phyloP scores from a whole-genome alignment of 2,329 filamentous ascomycete species.

The Verticillium tricorpus region DNA sequence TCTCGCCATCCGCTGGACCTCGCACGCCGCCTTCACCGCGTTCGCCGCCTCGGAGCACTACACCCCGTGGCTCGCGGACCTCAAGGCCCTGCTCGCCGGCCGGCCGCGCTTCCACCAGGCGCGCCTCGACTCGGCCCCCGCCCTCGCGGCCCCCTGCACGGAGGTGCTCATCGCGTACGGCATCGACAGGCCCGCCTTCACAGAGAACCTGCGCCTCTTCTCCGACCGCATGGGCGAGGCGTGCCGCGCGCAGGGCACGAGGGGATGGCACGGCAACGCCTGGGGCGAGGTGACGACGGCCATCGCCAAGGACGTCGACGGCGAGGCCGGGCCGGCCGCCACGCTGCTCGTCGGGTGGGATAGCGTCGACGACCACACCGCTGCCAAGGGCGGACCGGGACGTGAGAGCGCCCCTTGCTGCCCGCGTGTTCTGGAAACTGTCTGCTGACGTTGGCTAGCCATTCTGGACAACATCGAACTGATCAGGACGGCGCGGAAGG shows the following conservation, averaged over 20 bases:
- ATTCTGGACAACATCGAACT: conserved; percentile 30
- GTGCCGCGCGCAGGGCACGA: conserved; percentile 16
- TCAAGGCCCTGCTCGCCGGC: conserved; percentile 23
- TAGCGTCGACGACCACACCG: conserved; percentile 30
- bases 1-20: conserved; percentile 29
- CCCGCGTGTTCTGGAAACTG: background rate
- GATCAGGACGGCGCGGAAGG: conserved; percentile 22
- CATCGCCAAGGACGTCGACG: conserved; percentile 19
- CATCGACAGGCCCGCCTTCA: conserved; percentile 17
- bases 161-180: conserved; percentile 32
- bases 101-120: conserved; percentile 17
- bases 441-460: conserved; percentile 15
- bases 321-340: conserved; percentile 22
- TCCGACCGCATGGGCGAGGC: conserved; percentile 21
- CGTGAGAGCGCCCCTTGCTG: conserved; percentile 9
- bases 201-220: conserved; percentile 15
- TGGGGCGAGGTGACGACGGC: conserved; percentile 26
- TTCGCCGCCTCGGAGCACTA: conserved; percentile 37
- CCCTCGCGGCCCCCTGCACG: conserved; percentile 29
- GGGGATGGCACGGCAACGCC: conserved; percentile 26
- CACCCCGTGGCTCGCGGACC: conserved; percentile 33
- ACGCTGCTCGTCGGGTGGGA: conserved; percentile 34
- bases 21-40: conserved; percentile 25
- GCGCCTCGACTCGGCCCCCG: conserved; percentile 9
- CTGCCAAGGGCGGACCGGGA: conserved; percentile 17